phyloP scores from a whole-genome alignment of 306 rosid genomes.

The Delonix regia region DNA sequence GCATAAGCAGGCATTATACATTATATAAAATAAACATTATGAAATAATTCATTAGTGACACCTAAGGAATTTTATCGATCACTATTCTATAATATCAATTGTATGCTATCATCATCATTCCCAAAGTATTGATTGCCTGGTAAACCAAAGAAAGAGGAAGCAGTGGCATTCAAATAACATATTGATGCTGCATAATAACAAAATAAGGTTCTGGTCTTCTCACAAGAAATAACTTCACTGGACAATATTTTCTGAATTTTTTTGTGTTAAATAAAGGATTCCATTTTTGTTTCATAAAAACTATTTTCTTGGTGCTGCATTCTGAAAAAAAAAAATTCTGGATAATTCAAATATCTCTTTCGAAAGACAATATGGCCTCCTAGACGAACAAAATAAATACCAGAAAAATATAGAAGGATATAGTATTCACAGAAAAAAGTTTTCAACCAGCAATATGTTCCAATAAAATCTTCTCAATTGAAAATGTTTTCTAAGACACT shows the following conservation, averaged over 20 bases:
- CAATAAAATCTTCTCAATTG: constrained; percentile 2
- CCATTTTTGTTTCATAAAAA: neutral
- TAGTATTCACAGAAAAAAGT: neutral
- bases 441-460: neutral
- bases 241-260: neutral
- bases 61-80: neutral
- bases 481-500: neutral
- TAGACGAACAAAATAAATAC: neutral
- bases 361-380: neutral
- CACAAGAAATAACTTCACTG: neutral
- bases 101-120: neutral
- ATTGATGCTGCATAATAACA: neutral
- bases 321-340: neutral
- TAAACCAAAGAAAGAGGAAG: neutral
- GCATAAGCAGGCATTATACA: neutral
- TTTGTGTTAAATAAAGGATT: neutral
- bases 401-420: neutral
- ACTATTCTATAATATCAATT: neutral
- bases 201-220: neutral
- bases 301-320: neutral
- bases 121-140: neutral
- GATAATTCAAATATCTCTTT: neutral
- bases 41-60: neutral
- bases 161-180: neutral
- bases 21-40: neutral